phyloP scores from a whole-genome alignment of 1,139 yeast genomes.

The Geotrichum reessii region DNA sequence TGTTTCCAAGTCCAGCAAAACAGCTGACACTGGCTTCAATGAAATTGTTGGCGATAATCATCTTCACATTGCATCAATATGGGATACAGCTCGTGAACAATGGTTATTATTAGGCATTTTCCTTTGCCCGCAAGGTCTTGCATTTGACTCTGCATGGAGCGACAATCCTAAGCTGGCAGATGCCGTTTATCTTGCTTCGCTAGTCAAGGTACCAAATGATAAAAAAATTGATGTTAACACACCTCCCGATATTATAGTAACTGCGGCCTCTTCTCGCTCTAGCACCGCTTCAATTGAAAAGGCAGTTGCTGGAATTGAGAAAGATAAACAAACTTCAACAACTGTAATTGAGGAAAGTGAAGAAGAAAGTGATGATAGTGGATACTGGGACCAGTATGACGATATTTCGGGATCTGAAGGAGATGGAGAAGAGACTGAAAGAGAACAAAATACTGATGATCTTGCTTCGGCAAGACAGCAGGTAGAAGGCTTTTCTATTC shows the following conservation, averaged over 20 bases:
- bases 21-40: neutral
- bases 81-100: neutral
- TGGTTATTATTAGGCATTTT: constrained; percentile 13
- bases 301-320: neutral
- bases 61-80: constrained; percentile 2
- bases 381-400: constrained; percentile 15
- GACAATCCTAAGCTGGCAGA: constrained; percentile 4
- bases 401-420: constrained; percentile 14
- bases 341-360: neutral
- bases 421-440: constrained; percentile 1
- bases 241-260: constrained; percentile 2
- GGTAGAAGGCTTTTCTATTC: neutral
- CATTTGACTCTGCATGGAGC: constrained; percentile 1
- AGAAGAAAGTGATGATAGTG: constrained; percentile 4
- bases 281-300: neutral
- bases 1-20: constrained; percentile 1
- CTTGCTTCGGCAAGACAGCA: neutral
- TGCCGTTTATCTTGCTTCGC: neutral
- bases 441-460: neutral
- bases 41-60: neutral
- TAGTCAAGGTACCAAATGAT: neutral
- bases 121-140: constrained; percentile 4
- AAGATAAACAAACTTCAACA: neutral
- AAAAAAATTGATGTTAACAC: neutral
- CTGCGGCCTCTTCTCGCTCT: neutral